Conservation (phyloP, 2,329 filamentous ascomycete species). For the Sporothrix phasma region DNA sequence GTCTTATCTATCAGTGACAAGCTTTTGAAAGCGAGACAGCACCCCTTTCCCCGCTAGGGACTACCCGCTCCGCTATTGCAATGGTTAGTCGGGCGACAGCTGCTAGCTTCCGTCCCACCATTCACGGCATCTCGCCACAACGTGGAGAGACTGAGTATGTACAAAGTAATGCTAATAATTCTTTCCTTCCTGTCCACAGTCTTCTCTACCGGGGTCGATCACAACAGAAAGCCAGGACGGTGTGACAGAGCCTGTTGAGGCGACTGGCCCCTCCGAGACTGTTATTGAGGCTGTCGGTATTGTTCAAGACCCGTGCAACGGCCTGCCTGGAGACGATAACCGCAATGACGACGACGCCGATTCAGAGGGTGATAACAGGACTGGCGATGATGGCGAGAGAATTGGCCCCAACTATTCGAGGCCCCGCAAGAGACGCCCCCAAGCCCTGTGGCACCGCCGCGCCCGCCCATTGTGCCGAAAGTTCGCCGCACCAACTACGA, state of each 20-base stretch:
- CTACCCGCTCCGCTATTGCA: not conserved
- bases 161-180: not conserved
- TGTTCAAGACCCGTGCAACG: not conserved
- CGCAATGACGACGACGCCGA: not conserved
- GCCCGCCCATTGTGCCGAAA: conserved; percentile 30
- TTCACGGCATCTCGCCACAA: too few relatives aligned
- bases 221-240: not conserved
- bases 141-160: too few relatives aligned
- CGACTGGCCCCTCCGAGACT: not conserved
- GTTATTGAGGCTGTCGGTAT: not conserved
- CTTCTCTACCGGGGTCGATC: not conserved
- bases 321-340: not conserved
- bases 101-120: not conserved
- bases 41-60: not conserved
- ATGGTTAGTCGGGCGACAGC: not conserved
- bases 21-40: not conserved
- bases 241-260: not conserved
- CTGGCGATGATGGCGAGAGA: not conserved
- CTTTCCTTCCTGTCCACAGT: not conserved
- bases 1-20: not conserved
- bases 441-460: not conserved
- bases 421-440: not conserved
- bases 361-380: not conserved
- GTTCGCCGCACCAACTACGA: conserved; percentile 29
- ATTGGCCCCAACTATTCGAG: not conserved